phyloP scores from a whole-genome alignment of 2,329 filamentous ascomycete genomes.

The Juglanconis oblonga region DNA sequence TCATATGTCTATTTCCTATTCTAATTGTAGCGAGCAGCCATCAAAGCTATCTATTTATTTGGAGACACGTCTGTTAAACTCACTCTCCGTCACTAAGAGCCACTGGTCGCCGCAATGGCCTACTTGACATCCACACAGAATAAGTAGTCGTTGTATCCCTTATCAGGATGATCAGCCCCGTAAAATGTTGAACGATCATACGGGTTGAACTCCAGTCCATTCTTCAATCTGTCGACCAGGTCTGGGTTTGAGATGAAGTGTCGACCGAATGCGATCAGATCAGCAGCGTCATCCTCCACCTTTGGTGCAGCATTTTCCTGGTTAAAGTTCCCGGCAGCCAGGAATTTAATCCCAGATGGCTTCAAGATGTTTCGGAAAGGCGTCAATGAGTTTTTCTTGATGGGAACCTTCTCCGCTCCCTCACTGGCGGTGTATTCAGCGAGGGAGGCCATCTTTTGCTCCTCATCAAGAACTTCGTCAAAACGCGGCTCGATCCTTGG shows the following conservation, averaged over 20 bases:
- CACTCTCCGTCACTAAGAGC: too few relatives aligned
- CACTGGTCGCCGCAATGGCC: too few relatives aligned
- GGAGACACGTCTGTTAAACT: too few relatives aligned
- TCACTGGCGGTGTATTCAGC: slow-evolving; percentile 26
- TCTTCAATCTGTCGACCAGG: slow-evolving; percentile 40
- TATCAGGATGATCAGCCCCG: slow-evolving; percentile 21
- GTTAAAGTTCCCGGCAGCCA: slow-evolving; percentile 48
- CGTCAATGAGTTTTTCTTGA: slow-evolving; percentile 29
- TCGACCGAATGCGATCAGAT: slow-evolving; percentile 46
- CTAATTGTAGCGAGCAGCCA: too few relatives aligned
- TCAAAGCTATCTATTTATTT: too few relatives aligned
- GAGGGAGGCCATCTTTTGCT: slow-evolving; percentile 39
- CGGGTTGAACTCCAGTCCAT: slow-evolving; percentile 37
- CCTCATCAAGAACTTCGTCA: slow-evolving; percentile 43
- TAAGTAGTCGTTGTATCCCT: slow-evolving; percentile 37
- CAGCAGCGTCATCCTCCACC: slow-evolving; percentile 36
- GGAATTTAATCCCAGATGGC: slow-evolving; percentile 38
- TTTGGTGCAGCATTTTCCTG: slow-evolving; percentile 37
- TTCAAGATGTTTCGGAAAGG: slow-evolving; percentile 39
- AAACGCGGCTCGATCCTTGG: slow-evolving; percentile 43
- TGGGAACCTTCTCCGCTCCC: neutral
- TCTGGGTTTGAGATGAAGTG: slow-evolving; percentile 49
- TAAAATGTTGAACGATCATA: slow-evolving; percentile 48
- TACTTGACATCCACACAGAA: slow-evolving; percentile 23
- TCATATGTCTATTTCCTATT: too few relatives aligned